phyloP scores from a whole-genome alignment of 495 filamentous ascomycete species.

The Podospora australis region DNA sequence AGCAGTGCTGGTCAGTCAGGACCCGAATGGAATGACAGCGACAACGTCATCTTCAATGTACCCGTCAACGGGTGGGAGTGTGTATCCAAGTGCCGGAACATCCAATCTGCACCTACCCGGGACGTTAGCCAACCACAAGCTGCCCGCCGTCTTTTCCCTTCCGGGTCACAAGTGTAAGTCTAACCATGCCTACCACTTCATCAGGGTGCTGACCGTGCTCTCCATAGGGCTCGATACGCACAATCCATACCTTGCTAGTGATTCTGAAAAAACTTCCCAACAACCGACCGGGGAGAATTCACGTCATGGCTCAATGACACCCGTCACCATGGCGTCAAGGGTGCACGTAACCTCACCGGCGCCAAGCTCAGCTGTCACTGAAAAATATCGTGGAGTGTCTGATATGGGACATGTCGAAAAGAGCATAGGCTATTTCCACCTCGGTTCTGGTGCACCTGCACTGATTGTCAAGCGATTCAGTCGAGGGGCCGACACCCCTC shows the following conservation, averaged over 20 bases:
- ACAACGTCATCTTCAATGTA: constrained; percentile 21
- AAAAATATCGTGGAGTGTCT: constrained; percentile 20
- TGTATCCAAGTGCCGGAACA: constrained; percentile 7
- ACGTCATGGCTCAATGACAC: not conserved
- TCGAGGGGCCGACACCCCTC: constrained; percentile 21
- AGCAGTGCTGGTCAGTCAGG: not conserved
- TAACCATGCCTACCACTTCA: too few species aligned
- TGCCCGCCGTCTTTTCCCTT: not conserved
- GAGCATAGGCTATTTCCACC: constrained; percentile 25
- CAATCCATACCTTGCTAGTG: constrained; percentile 3
- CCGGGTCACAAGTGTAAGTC: constrained; percentile 15
- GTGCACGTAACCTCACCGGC: not conserved
- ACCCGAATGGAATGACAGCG: not conserved
- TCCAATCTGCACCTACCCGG: constrained; percentile 9
- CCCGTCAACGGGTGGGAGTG: constrained; percentile 16
- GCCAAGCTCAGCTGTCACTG: constrained; percentile 13
- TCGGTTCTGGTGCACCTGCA: constrained; percentile 21
- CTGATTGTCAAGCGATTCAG: constrained; percentile 28
- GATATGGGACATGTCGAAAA: constrained; percentile 25
- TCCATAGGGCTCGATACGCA: constrained; percentile 11
- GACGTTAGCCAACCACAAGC: not conserved
- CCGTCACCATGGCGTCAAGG: not conserved
- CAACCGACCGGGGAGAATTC: constrained; percentile 4
- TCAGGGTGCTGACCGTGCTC: not conserved
- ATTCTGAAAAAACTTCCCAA: constrained; percentile 10